Evolutionary conservation across 352 stramenopile genomes (phyloP).

Genomic region (Pythium chondricola): DNA sequence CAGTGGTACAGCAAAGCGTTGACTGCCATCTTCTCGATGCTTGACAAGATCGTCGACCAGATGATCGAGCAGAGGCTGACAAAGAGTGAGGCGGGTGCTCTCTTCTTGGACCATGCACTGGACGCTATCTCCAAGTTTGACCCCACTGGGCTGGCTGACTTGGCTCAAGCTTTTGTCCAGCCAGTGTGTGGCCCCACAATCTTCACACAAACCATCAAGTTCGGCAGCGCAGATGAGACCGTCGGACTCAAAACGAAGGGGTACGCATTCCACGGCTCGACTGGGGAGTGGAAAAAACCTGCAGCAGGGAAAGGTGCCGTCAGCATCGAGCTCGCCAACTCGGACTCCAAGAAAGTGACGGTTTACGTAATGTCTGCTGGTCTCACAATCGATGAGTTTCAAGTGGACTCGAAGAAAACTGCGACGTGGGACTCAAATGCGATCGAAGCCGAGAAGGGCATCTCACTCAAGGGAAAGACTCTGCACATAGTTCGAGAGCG

Average conservation of each 20-base stretch:
- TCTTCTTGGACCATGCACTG: constrained; percentile 32
- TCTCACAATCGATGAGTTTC: too few species aligned
- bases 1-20: too few species aligned
- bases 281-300: not conserved
- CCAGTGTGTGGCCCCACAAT: constrained; percentile 50
- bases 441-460: too few species aligned
- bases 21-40: too few species aligned
- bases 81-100: too few species aligned
- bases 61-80: too few species aligned
- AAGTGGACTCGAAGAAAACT: too few species aligned
- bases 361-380: constrained; percentile 7
- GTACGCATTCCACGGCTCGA: constrained; percentile 27
- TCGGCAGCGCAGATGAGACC: constrained; percentile 31
- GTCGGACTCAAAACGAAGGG: constrained; percentile 33
- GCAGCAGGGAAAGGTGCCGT: not conserved
- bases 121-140: constrained; percentile 39
- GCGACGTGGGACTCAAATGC: too few species aligned
- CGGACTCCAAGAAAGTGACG: constrained; percentile 7
- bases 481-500: too few species aligned
- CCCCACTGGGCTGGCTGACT: constrained; percentile 36
- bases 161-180: constrained; percentile 48
- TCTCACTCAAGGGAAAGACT: too few species aligned
- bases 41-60: too few species aligned
- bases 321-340: constrained; percentile 5
- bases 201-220: constrained; percentile 50